These are phyloP conservation scores for Tricholoma sp. DNA, from an alignment of 768 basidiomycete genomes.

Conservation along the genomic window DNA sequence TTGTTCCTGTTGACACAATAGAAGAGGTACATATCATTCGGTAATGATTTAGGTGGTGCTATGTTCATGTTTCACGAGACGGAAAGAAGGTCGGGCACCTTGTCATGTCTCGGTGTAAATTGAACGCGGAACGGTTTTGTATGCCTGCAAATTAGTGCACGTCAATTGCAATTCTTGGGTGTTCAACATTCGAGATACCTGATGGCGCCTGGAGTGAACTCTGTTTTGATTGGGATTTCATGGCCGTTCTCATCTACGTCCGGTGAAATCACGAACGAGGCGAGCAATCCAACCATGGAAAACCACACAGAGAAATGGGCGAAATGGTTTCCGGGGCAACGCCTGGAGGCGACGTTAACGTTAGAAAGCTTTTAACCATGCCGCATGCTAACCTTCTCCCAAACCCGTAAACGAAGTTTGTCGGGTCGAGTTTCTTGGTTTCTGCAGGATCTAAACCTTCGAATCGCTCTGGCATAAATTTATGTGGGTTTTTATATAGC, in stretches of 20 bases:
- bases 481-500: conserved; percentile 7
- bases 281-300: conserved; percentile 12
- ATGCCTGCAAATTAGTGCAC: conserved; percentile 3
- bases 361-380: neutral
- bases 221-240: conserved; percentile 13
- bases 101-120: conserved; percentile 10
- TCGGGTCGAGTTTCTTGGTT: conserved; percentile 11
- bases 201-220: conserved; percentile 12
- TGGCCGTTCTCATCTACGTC: conserved; percentile 13
- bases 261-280: conserved; percentile 10
- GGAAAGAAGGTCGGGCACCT: conserved; percentile 9
- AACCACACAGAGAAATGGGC: conserved; percentile 15
- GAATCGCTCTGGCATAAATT: conserved; percentile 12
- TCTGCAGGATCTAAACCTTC: conserved; percentile 6
- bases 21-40: no score
- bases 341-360: neutral
- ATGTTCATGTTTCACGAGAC: neutral
- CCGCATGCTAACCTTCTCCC: conserved; percentile 7
- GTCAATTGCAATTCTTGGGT: neutral
- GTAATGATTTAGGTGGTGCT: no score
- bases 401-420: conserved; percentile 14
- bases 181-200: conserved; percentile 1
- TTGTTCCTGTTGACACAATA: no score
- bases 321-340: conserved; percentile 15
- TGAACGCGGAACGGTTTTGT: conserved; percentile 10